Evolutionary conservation across 768 basidiomycete genomes (phyloP).

Genomic region (Calocybe gangraenosa): DNA sequence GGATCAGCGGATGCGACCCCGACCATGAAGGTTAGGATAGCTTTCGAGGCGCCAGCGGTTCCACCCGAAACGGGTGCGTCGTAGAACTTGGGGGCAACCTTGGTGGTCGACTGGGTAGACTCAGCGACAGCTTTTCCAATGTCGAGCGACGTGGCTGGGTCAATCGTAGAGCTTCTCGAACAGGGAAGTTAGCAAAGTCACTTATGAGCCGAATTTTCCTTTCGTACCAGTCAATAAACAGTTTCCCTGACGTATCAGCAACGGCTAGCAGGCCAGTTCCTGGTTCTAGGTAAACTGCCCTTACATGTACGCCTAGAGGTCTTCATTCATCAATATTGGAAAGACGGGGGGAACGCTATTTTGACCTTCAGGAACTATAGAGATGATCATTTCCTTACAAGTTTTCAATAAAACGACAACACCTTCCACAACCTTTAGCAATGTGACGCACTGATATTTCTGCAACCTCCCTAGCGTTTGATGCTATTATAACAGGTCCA

Average conservation of each 20-base stretch:
- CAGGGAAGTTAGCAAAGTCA: too few relatives aligned
- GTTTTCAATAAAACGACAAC: background rate
- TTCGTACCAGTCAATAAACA: constrained; percentile 38
- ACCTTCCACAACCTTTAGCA: too few relatives aligned
- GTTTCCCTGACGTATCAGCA: constrained; percentile 28
- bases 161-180: constrained; percentile 41
- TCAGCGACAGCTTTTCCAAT: constrained; percentile 26
- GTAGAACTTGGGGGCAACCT: constrained; percentile 24
- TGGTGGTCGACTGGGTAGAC: constrained; percentile 11
- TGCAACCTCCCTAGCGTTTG: constrained; percentile 29
- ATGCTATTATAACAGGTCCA: constrained; percentile 17
- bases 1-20: constrained; percentile 29
- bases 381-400: constrained; percentile 32
- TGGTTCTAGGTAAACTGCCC: constrained; percentile 30
- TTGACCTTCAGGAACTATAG: constrained; percentile 38
- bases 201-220: background rate
- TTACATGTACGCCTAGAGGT: constrained; percentile 31
- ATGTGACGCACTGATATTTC: constrained; percentile 29
- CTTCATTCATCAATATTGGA: too few relatives aligned
- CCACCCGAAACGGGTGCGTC: constrained; percentile 42
- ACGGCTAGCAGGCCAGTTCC: constrained; percentile 31
- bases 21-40: constrained; percentile 37
- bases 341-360: background rate
- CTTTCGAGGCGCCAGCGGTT: constrained; percentile 34
- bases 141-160: constrained; percentile 30